A percentile compares a stretch with the other conserved stretches of the same genome.
These are phyloP conservation scores for Colletotrichum lindemuthianum DNA, from an alignment of 2,329 filamentous ascomycete genomes.

Conservation along the genomic window DNA sequence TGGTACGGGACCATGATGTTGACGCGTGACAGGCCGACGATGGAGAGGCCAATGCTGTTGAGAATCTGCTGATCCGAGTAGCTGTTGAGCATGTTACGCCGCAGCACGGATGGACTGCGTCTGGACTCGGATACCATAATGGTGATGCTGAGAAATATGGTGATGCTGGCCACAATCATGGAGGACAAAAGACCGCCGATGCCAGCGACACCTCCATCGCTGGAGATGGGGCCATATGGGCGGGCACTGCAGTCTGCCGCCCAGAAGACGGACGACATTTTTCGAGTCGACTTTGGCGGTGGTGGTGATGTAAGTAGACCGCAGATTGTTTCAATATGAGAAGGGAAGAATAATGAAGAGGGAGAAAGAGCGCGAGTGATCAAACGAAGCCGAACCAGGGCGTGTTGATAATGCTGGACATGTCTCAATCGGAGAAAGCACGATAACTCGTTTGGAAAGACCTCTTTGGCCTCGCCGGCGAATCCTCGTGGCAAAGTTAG, in stretches of 20 bases:
- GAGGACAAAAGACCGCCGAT: conserved; percentile 71
- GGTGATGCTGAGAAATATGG: conserved; percentile 63
- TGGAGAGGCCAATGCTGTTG: conserved; percentile 75
- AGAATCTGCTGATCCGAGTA: conserved; percentile 77
- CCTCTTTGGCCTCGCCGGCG: too few species aligned
- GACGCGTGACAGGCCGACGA: conserved; percentile 69
- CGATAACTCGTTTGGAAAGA: too few species aligned
- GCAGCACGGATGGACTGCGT: conserved; percentile 60
- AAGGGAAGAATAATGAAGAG: too few species aligned
- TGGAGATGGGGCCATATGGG: conserved; percentile 52
- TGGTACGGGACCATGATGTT: conserved; percentile 71
- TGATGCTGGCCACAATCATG: conserved; percentile 69
- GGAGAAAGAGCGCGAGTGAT: too few species aligned
- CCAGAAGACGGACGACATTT: conserved; percentile 7
- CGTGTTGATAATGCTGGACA: too few species aligned
- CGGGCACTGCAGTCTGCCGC: conserved; percentile 17
- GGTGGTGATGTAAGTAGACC: too few species aligned
- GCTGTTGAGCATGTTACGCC: conserved; percentile 71
- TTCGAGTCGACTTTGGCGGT: not conserved
- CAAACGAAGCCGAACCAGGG: too few species aligned
- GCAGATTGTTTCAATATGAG: too few species aligned
- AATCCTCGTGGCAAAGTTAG: too few species aligned
- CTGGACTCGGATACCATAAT: conserved; percentile 66
- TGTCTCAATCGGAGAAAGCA: too few species aligned
- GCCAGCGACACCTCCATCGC: conserved; percentile 68